Evolutionary conservation across 2,329 filamentous ascomycete genomes (phyloP), one percentile per base, ranked within the genome.

Genomic region (Emmonsia crescens): DNA sequence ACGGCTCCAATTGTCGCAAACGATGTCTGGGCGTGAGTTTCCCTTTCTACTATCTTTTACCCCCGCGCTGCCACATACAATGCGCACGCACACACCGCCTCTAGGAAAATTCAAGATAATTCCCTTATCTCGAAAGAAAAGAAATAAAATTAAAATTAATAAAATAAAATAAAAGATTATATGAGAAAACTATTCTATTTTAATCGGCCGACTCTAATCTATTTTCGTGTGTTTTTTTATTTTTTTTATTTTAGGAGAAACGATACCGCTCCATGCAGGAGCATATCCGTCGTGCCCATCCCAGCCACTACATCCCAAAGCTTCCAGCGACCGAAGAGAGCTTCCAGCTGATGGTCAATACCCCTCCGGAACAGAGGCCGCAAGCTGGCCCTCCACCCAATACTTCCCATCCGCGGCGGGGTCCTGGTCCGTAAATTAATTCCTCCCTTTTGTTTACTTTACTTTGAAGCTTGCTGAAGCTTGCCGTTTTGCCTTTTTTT

Each of bases 241-340:
- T 21, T 1, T 40, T 56, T n/a, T 31, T 44, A 4, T 67, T 68
- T 75, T 77, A 95, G 91, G 91, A 95, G 80, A 96, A 96, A 78
- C 85, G 90, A 68, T 99, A 92, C 79, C 91, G 94, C 76, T 97
- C 93, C 66, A 97, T 99, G 91, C 94, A 97, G 78, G 94, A 99
- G 83, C 94, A 99, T 74, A 97, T 99, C 72, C 90, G 94, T 71
- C 88, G 94, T 76, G 93, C 94, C 68, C 94, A 99, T 75, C 93
- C 93, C 64, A 91, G 96, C 75, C 89, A 96, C 76, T 97, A 97
- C 79, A 96, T 99, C 70, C 87, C 94, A 57, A 96, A 97, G 83
- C 88, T 97, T 69, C 93, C 94, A 68, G 94, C 94, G 57, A 99
- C 93, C 69, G 93, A 96, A 77, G 93, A 97, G 78, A 96, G 91